Evolutionary conservation across 2,329 filamentous ascomycete species (phyloP), one percentile per base, ranked within the genome.

Genomic region (Macrophomina pseudophaseolina): DNA sequence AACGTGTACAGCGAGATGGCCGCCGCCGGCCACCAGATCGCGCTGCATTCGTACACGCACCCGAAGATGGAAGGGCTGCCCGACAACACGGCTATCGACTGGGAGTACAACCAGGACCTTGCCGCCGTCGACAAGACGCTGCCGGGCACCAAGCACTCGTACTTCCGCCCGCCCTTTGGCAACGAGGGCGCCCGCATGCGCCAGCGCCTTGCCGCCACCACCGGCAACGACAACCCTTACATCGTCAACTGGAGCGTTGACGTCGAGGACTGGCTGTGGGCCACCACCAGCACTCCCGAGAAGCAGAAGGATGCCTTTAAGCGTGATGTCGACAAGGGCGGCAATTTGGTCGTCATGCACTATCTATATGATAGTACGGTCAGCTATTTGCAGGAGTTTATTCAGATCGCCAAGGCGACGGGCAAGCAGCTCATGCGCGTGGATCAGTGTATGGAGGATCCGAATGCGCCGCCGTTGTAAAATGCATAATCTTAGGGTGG

Each of bases 231-330:
- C 1, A 81, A 85, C 14, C 83, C 87, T 0, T 85, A 86, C 70
- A 85, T 91, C 51, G 84, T 90, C 62, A 87, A 87, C 74, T 91
- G 89, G 89, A 88, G 84, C 72, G 86, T 91, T 52, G 89, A 91
- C 72, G 86, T 91, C 38, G 87, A 91, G 79, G 89, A 91, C 74
- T 91, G 88, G 87, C 72, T 89, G 30, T 91, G 88, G 87, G 88
- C 87, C 1, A 78, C 84, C 73, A 84, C 82, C 0, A 72, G 78
- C 51, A 90, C 88, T 3, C 89, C 89, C 0, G 86, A 90, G 79
- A 87, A 88, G 72, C 89, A 91, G 77, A 78, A 90, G 14, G 86
- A 86, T 3, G 87, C 88, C 12, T 91, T 91, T 78, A 83, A 86
- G 73, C 81, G 85, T 3, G 87, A 90, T 73, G 82, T 91, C 2